phyloP scores from a whole-genome alignment of 2,329 filamentous ascomycete genomes.

The Teratosphaeria epicoccoides region DNA sequence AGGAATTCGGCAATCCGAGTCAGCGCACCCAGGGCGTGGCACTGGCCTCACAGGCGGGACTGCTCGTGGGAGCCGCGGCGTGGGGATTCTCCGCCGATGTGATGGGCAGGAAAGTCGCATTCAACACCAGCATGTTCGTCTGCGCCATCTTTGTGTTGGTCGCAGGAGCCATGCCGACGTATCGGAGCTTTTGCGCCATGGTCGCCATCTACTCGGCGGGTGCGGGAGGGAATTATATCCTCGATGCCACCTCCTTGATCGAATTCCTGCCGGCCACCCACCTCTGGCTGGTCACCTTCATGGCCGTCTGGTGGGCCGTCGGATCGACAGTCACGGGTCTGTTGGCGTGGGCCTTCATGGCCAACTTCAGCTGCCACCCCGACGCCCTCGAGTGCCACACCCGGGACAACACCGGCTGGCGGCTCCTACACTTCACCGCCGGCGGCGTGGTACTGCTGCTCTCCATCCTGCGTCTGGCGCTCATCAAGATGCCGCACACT shows the following conservation, averaged over 20 bases:
- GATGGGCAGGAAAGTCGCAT: slow-evolving; percentile 11
- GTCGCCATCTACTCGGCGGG: slow-evolving; percentile 17
- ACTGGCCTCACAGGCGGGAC: slow-evolving; percentile 32
- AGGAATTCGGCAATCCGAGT: slow-evolving; percentile 16
- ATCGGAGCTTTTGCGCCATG: slow-evolving; percentile 15
- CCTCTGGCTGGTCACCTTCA: neutral
- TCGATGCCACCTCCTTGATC: slow-evolving; percentile 3
- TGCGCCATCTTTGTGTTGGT: slow-evolving; percentile 17
- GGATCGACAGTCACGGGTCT: neutral
- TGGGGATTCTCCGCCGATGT: slow-evolving; percentile 16
- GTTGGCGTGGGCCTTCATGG: neutral
- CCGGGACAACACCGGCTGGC: neutral
- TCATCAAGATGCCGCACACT: neutral
- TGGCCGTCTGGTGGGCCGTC: neutral
- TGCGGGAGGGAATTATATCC: slow-evolving; percentile 20
- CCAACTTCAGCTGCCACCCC: neutral
- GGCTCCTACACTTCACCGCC: neutral
- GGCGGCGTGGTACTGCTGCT: neutral
- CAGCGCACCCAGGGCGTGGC: slow-evolving; percentile 24
- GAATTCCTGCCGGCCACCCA: neutral
- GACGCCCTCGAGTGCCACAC: neutral
- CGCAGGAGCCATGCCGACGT: slow-evolving; percentile 18
- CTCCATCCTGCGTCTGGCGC: neutral
- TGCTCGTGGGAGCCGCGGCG: slow-evolving; percentile 30
- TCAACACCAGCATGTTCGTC: slow-evolving; percentile 18